Evolutionary conservation across 371 early-diverging fungal genomes (phyloP).

Genomic region (Choanephora cucurbitarum): DNA sequence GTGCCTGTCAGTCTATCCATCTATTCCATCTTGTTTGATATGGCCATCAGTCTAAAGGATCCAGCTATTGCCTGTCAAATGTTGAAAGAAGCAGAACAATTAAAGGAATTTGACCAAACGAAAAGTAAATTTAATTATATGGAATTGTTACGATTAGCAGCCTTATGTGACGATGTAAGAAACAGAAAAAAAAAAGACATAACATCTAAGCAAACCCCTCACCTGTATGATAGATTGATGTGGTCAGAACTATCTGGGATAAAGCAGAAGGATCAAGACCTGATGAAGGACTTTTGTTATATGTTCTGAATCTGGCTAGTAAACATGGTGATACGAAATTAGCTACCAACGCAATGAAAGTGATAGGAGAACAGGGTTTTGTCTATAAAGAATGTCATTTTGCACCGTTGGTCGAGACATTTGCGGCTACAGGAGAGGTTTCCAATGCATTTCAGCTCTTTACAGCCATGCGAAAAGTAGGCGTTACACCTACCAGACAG

Average conservation of each 20-base stretch:
- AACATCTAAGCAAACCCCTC: neutral
- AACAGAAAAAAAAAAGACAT: neutral
- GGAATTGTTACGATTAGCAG: conserved; percentile 46
- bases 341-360: conserved; percentile 54
- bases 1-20: conserved; percentile 16
- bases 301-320: conserved; percentile 63
- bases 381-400: conserved; percentile 60
- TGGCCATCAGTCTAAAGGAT: conserved; percentile 23
- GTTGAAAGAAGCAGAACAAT: conserved; percentile 41
- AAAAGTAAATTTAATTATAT: conserved; percentile 32
- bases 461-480: conserved; percentile 58
- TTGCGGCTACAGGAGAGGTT: conserved; percentile 52
- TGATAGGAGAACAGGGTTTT: conserved; percentile 46
- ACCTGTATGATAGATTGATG: conserved; percentile 36
- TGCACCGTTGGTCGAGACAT: conserved; percentile 67
- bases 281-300: conserved; percentile 66
- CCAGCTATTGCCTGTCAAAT: conserved; percentile 36
- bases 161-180: conserved; percentile 49
- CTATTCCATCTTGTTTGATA: conserved; percentile 21
- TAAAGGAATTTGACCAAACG: conserved; percentile 30
- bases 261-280: conserved; percentile 35
- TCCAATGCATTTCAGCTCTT: conserved; percentile 60
- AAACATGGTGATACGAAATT: conserved; percentile 52
- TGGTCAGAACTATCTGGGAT: conserved; percentile 46
- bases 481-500: conserved; percentile 41